Conservation (phyloP, 148 eudicot genomes). For the Gaultheria prostrata region DNA sequence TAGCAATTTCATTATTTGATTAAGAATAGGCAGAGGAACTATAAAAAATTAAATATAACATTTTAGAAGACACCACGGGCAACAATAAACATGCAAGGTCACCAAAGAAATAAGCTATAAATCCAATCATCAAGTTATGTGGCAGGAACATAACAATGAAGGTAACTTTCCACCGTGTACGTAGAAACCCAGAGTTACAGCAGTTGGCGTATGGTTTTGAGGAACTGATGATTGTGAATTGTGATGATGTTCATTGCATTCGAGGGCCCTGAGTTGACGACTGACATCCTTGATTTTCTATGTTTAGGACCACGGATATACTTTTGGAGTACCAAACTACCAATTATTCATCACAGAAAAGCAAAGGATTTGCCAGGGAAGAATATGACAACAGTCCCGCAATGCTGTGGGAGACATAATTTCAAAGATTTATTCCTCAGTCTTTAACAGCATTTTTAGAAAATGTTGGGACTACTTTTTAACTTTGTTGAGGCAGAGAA, state of each 20-base stretch:
- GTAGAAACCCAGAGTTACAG: neutral
- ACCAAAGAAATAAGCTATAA: neutral
- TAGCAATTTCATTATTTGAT: conserved; percentile 4
- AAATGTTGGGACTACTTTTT: neutral
- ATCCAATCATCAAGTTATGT: neutral
- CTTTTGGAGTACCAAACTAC: neutral
- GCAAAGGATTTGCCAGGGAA: neutral
- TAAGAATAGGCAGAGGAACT: neutral
- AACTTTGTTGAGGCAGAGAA: neutral
- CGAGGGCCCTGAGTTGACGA: neutral
- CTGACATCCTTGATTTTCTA: conserved; percentile 1
- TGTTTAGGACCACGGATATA: neutral
- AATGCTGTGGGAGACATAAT: neutral
- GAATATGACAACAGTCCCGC: neutral
- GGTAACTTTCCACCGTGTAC: neutral
- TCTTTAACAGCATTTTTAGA: neutral
- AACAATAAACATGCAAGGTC: neutral
- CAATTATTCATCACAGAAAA: neutral
- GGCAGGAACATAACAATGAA: neutral
- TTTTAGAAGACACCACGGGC: neutral
- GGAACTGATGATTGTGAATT: neutral
- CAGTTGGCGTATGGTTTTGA: neutral
- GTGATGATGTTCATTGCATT: conserved; percentile 3
- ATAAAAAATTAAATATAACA: neutral
- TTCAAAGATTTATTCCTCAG: neutral